Conservation (phyloP, 2,329 filamentous ascomycete species). For the Plenodomus tracheiphilus region DNA sequence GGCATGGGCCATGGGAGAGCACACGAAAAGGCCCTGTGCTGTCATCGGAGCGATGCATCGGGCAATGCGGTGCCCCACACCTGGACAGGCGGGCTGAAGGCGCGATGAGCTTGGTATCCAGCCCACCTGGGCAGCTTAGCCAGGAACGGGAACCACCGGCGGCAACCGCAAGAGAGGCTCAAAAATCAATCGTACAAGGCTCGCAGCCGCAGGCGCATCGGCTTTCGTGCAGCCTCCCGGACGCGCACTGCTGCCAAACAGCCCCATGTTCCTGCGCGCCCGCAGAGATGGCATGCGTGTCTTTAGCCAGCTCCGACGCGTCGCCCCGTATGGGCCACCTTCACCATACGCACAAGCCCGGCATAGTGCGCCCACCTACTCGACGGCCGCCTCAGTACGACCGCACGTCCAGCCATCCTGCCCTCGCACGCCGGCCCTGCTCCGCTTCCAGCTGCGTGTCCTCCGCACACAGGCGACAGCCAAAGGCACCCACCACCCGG, state of each 20-base stretch:
- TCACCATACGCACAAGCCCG: constrained; percentile 20
- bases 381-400: constrained; percentile 22
- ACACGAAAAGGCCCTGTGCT: too few species aligned
- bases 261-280: constrained; percentile 37
- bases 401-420: constrained; percentile 16
- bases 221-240: constrained; percentile 17
- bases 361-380: constrained; percentile 12
- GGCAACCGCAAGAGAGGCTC: constrained; percentile 27
- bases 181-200: constrained; percentile 15
- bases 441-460: constrained; percentile 32
- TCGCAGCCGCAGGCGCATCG: constrained; percentile 11
- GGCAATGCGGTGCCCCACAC: constrained; percentile 10
- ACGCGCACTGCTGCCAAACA: constrained; percentile 23
- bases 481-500: constrained; percentile 19
- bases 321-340: constrained; percentile 25
- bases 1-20: too few species aligned
- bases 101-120: constrained; percentile 11
- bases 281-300: constrained; percentile 40
- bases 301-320: constrained; percentile 37
- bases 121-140: too few species aligned
- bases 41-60: background rate
- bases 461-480: constrained; percentile 35
- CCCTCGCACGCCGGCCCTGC: constrained; percentile 8
- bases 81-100: constrained; percentile 8
- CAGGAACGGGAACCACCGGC: constrained; percentile 21